Percentiles rank a stretch among this genome's conserved stretches.
Conservation (phyloP, 1,139 yeast genomes). For the Sugiyamaella pinicola region DNA sequence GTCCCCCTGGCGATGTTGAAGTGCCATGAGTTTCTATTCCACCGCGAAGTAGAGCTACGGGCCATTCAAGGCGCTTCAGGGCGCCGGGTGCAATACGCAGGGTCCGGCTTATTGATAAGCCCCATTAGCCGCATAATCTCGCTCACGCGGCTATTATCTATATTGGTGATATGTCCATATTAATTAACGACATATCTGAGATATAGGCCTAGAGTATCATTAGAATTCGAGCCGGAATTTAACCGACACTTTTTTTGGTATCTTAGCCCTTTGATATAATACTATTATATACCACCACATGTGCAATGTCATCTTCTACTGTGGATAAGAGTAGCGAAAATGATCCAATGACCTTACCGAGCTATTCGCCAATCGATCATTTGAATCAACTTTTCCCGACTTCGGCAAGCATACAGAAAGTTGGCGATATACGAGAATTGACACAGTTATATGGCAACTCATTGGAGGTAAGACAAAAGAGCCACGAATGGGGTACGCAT, state of each 20-base stretch:
- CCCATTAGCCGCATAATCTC: not conserved
- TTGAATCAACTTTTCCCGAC: conserved; percentile 41
- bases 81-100: too few relatives aligned
- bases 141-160: not conserved
- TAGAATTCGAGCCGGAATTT: not conserved
- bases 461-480: conserved; percentile 44
- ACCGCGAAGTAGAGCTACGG: too few relatives aligned
- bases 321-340: not conserved
- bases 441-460: conserved; percentile 52
- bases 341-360: conserved; percentile 25
- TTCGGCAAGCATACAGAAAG: conserved; percentile 29
- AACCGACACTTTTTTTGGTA: not conserved
- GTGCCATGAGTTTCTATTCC: too few relatives aligned
- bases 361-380: conserved; percentile 48
- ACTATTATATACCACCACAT: too few relatives aligned
- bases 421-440: conserved; percentile 31
- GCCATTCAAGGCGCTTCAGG: too few relatives aligned
- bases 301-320: conserved; percentile 7
- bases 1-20: too few relatives aligned
- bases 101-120: not conserved
- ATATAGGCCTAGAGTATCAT: too few relatives aligned
- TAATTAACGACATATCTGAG: not conserved
- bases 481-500: not conserved
- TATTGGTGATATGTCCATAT: not conserved
- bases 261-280: too few relatives aligned